Base-by-base conservation (phyloP, 495 filamentous ascomycete genomes). In the Podospora fimiseda region DNA sequence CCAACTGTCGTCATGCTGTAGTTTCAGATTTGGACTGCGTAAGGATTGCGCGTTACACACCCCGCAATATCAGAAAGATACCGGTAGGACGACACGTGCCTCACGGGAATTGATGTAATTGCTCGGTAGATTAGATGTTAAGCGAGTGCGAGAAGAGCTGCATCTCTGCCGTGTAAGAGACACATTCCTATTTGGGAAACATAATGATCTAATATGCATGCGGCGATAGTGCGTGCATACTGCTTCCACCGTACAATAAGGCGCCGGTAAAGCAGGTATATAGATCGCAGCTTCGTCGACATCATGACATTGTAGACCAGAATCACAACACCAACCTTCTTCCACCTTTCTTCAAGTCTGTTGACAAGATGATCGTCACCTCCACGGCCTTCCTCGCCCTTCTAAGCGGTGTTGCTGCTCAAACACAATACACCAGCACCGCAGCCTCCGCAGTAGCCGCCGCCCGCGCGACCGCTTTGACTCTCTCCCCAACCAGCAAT, bases 401-500 rank as follows among this genome's bases (percentile, higher is more conserved):
- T 20, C n/a, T 43, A 2, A 50, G 53, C 36, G 39, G 3, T 18
- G 56, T 19, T 5, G 21, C 46, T 38, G 53, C 51, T 16, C 51
- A 58, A 44, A 40, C 41, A 22, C 53, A 59, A 47, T 60, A 58
- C 45, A 57, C 54, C 11, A 48, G 48, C 40, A 60, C 52, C n/a
- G 43, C 23, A 2, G 18, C 57, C 1, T 9, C 44, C 2, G 50
- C 48, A 1, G 53, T 59, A 1, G 51, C 56, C 14, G 37, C 30
- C 5, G 54, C 60, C 5, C 21, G 43, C 3, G 50, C 53, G 13
- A 59, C 51, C 0, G 48, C 51, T 15, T 22, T 61, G 51, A 61
- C 60, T 57, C 11, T 56, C 51, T 82, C 77, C 21, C 82, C 83
- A 5, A 78, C 77, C 9, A 83, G 79, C 55, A 69, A 78, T 59